Evolutionary conservation across 306 rosid species (phyloP), one percentile per base, ranked within the genome.

Genomic region (Rosa persica): DNA sequence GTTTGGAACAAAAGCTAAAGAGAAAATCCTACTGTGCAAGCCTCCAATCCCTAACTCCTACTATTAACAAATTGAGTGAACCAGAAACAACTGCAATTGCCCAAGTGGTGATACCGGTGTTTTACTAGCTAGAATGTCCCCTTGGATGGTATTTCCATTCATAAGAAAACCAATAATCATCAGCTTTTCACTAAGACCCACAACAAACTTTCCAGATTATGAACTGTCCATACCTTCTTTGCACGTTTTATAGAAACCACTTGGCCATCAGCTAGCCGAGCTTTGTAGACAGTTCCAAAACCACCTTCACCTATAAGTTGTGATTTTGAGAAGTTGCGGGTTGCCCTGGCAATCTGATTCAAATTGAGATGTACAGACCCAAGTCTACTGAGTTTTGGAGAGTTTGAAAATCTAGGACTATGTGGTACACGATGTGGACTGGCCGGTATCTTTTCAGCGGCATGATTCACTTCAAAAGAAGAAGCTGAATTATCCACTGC

Each of bases 251-350:
- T 83, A 30, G 98, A 97, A 83, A 96, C 99, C 39, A 87, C 71
- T 54, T 80, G 76, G 54, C 98, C 97, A 73, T 82, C 87, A 57
- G 90, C 98, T n/a, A 96, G 86, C 71, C 68, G 88, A 43, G 97
- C 99, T 81, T 72, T 91, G 90, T 96, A 96, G 62, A 96, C 99
- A 76, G 97, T 89, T 83, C 99, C 99, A 81, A 96, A 96, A 57
- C 97, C 97, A 39, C 99, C 98, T 86, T 89, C 97, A 23, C 99
- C 98, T 77, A 96, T 84, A 77, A 68, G 87, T 27, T 89, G 85
- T 16, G 96, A 60, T 22, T 89, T 83, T 78, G 98, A 96, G 89
- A 96, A 96, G 71, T 96, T 93, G 52, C 76, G 87, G 58, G 99
- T 96, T 82, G 96, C 97, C 82, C 66, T 89, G 23, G 72, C 55